Evolutionary conservation across 148 eudicot species (phyloP), one percentile per base, ranked within the genome.

Genomic region (Pouteria glomerata): DNA sequence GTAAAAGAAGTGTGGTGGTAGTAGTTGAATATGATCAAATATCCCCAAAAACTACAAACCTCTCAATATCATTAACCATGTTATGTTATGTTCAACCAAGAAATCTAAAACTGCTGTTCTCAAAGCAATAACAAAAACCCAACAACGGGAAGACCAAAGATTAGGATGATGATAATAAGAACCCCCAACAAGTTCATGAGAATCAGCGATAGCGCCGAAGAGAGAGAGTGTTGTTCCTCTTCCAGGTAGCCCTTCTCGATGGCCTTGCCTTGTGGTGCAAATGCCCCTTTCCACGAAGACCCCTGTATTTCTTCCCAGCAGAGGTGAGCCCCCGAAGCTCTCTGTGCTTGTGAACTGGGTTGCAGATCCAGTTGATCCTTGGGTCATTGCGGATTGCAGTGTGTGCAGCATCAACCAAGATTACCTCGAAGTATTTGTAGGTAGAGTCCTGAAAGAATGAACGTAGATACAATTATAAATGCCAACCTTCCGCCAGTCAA

Each of bases 321-420:
- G 75, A 72, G 8, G 75, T 72, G 67, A 72, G 75, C 24, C 75
- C 75, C 1, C 75, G 67, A 10, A 72, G 75, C 31, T 72, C 75
- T 68, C 71, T 67, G 19, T 67, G 71, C 41, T 67, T 67, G 19
- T 67, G 71, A 19, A 67, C 71, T 0, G 71, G 68, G 21, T 72
- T 72, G 55, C 75, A 72, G 67, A 72, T 72, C 75, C 75, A 72
- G 58, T 61, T 72, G 75, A 72, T 58, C 33, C 66, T 72, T 24
- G 75, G 75, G 67, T 60, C 66, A 48, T 72, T 72, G 7, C 75
- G 37, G 21, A 72, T 48, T 13, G 75, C 75, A 44, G 61, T 72
- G 34, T 72, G 75, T 42, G 75, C 75, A 30, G 68, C 66, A 44
- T 72, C 75, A 30, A 72, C 67, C 1, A 72, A 57, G 67, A 72